phyloP scores from a whole-genome alignment of 2,329 filamentous ascomycete species.

The Arthrinium puccinioides region DNA sequence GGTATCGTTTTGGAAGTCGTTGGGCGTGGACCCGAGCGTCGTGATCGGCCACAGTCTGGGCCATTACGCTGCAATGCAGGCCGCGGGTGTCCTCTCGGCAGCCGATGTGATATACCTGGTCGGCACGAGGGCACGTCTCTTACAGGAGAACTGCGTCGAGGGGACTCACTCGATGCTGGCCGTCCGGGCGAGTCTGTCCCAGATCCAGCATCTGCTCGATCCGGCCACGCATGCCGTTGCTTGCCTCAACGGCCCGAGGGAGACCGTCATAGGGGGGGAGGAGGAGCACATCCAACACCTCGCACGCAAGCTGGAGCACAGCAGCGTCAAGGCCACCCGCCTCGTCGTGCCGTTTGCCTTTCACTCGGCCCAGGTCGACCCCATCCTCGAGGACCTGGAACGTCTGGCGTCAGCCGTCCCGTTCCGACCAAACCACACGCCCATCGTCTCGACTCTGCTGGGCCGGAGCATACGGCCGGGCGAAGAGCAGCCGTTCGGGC shows the following conservation, averaged over 20 bases:
- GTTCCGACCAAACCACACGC: slow-evolving; percentile 41
- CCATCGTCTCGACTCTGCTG: slow-evolving; percentile 22
- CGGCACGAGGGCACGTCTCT: neutral
- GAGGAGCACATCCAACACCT: slow-evolving; percentile 39
- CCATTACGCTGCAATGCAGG: neutral
- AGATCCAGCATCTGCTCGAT: slow-evolving; percentile 26
- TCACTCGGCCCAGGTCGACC: slow-evolving; percentile 43
- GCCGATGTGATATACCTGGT: neutral
- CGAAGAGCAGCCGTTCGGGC: slow-evolving; percentile 8
- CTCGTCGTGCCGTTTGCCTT: slow-evolving; percentile 44
- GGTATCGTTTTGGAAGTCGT: neutral
- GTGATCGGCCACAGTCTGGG: neutral
- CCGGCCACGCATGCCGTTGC: neutral
- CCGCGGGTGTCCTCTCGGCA: neutral
- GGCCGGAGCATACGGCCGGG: slow-evolving; percentile 12
- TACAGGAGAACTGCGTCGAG: neutral
- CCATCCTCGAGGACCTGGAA: slow-evolving; percentile 51
- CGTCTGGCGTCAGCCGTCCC: slow-evolving; percentile 29
- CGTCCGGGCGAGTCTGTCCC: slow-evolving; percentile 28
- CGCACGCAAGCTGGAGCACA: slow-evolving; percentile 24
- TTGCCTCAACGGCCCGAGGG: slow-evolving; percentile 11
- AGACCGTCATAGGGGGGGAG: slow-evolving; percentile 51
- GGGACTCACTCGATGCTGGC: neutral
- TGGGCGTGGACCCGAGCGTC: neutral
- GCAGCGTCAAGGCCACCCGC: slow-evolving; percentile 33